Base-by-base conservation (phyloP, 306 rosid genomes). In the Cucumis hystrix region DNA sequence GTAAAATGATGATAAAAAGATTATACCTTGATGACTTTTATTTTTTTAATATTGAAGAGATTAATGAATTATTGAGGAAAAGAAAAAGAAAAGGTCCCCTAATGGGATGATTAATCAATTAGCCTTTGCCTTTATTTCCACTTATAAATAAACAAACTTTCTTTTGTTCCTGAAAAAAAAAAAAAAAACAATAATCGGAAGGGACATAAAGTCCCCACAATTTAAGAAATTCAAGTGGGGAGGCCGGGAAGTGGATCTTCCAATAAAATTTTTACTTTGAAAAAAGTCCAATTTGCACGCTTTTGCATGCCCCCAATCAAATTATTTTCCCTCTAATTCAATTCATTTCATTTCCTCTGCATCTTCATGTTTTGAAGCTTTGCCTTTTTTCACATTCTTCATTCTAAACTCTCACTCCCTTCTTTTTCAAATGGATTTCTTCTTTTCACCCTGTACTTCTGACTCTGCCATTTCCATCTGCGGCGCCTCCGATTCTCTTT, bases 391-490 rank as follows among this genome's bases (percentile, higher is more conserved):
- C 37, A 33, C 37, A 33, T 33, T 33, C 37, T 33, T 33, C 37
- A 33, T 33, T 33, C 37, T 33, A 12, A 47, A 63, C 72, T 71
- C 49, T 12, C 9, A 43, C 5, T 56, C 43, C 45, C 20, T 33
- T 78, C 62, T 17, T 47, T 30, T 56, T 25, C n/a, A 37, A 12
- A 92, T 92, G 98, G 93, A 92, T 17, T 92, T 81, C 76, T 92
- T 81, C 76, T 82, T 95, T 78, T 92, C 87, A 4, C 2, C 21
- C 37, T 94, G 98, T 88, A 86, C 87, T 83, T 95, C 91, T 0
- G 89, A 90, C 3, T 90, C 92, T 6, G 96, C 97, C 43, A 83
- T 87, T 49, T 89, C 97, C 69, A 86, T 84, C 75, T 93, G 98
- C 81, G 92, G 83, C 77, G 37, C 4, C 37, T 33, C 37, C 37